Base-by-base conservation (phyloP, 176 grass and related monocot species). In the Hyparrhenia diplandra region DNA sequence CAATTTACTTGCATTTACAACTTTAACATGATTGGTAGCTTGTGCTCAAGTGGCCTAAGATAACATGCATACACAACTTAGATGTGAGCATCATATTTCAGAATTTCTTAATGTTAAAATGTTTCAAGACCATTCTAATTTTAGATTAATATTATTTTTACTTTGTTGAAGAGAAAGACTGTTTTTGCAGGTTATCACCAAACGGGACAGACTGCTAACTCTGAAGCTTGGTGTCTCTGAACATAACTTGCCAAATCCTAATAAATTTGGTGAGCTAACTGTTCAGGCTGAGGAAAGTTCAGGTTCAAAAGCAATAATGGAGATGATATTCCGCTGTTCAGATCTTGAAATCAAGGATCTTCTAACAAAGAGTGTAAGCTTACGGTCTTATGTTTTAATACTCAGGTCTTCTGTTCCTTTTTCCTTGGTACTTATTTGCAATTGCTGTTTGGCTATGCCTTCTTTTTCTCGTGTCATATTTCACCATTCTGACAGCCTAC, bases 301-400 rank as follows among this genome's bases (percentile, higher is more conserved):
- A 66, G 87, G 88, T 83, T 93, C 96, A 86, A 99, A 99, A 91
- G 92, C 91, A 65, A 83, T 91, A 65, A 85, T 89, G 81, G 96
- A 99, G 77, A 93, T 99, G 87, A 80, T 95, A 82, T 93, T 99
- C 83, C 88, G 23, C 10, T 88, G 96, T 82, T 86, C 84, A 21
- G 92, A 99, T 84, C 82, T 99, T 76, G 92, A 91, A 93, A 95
- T 93, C 86, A 99, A 99, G 80, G 90, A 99, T 74, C 84, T 99
- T 71, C 90, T 99, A 80, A 95, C 96, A 80, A 99, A 93, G 91
- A 99, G 93, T 84, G 96, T 99, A 95, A 87, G 86, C 20, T 49
- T 80, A 54, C 3, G n/a, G 29, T 28, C 45, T 62, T 69, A 52
- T 23, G 40, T 58, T 46, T 30, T 31, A 23, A 68, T 28, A 21